These are phyloP conservation scores for Elaeis oleifera DNA, from an alignment of 202 grass and related monocot species.

Conservation along the genomic window DNA sequence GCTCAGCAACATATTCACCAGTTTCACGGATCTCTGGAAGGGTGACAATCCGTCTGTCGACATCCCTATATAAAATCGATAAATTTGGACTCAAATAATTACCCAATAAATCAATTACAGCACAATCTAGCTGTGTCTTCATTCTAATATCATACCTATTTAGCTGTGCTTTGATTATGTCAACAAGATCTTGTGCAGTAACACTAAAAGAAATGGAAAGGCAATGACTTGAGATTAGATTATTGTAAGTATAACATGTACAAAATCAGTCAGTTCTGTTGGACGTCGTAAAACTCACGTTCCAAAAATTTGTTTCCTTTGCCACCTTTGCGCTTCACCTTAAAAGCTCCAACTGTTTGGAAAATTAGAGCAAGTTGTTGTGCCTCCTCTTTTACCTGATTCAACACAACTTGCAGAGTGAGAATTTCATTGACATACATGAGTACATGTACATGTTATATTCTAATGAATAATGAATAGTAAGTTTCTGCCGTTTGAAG, in stretches of 20 bases:
- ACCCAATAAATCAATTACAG: background rate
- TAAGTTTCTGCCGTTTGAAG: too few species aligned
- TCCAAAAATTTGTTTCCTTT: slow-evolving; percentile 80
- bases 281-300: slow-evolving; percentile 39
- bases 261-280: too few species aligned
- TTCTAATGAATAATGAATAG: too few species aligned
- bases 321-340: slow-evolving; percentile 75
- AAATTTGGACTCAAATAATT: slow-evolving; percentile 5
- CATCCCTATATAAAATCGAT: slow-evolving; percentile 40
- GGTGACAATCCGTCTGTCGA: slow-evolving; percentile 49
- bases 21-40: slow-evolving; percentile 85
- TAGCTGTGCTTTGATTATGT: slow-evolving; percentile 83
- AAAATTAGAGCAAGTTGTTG: slow-evolving; percentile 75
- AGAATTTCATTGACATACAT: too few species aligned
- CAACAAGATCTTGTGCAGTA: slow-evolving; percentile 79
- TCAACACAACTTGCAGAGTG: background rate
- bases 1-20: slow-evolving; percentile 75
- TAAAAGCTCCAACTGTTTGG: slow-evolving; percentile 79
- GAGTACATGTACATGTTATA: too few species aligned
- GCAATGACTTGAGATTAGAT: too few species aligned
- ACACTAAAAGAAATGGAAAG: slow-evolving; percentile 34
- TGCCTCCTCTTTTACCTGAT: slow-evolving; percentile 85
- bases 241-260: too few species aligned
- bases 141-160: slow-evolving; percentile 42
- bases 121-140: too few species aligned